Conservation (phyloP, 306 rosid genomes). For the Cicer pinnatifidum region DNA sequence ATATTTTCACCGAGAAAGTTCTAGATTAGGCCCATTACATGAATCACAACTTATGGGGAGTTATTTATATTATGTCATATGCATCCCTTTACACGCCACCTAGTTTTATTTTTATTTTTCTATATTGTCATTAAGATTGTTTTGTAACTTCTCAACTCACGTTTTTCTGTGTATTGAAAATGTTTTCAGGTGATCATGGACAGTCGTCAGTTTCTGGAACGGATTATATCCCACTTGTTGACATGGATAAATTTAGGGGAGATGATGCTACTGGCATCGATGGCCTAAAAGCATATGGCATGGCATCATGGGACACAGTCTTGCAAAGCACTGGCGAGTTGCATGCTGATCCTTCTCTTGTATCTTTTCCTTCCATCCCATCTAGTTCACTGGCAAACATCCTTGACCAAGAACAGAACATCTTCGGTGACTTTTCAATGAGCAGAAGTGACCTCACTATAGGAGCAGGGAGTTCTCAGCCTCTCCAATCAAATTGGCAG, state of each 20-base stretch:
- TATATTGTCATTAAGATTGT: slow-evolving; percentile 24
- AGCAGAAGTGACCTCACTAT: slow-evolving; percentile 47
- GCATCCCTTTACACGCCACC: slow-evolving; percentile 49
- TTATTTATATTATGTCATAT: slow-evolving; percentile 44
- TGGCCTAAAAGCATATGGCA: slow-evolving; percentile 56
- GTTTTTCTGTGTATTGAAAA: slow-evolving; percentile 22
- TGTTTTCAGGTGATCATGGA: slow-evolving; percentile 53
- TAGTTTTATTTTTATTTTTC: slow-evolving; percentile 4
- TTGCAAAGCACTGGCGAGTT: slow-evolving; percentile 54
- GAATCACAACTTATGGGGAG: slow-evolving; percentile 49
- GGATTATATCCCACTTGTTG: slow-evolving; percentile 54
- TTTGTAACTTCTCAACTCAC: slow-evolving; percentile 23
- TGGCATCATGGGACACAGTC: slow-evolving; percentile 69
- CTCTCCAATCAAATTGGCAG: slow-evolving; percentile 71
- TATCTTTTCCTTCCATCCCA: slow-evolving; percentile 53
- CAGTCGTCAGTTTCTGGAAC: slow-evolving; percentile 61
- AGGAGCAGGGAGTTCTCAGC: slow-evolving; percentile 55
- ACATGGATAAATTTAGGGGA: slow-evolving; percentile 53
- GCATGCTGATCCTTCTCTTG: slow-evolving; percentile 57
- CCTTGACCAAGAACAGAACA: slow-evolving; percentile 53
- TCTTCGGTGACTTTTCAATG: slow-evolving; percentile 42
- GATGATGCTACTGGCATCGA: slow-evolving; percentile 47
- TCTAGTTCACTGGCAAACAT: slow-evolving; percentile 51
- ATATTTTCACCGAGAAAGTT: slow-evolving; percentile 58
- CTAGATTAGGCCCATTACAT: slow-evolving; percentile 48